Percentiles rank a stretch among this genome's conserved stretches.
These are phyloP conservation scores for Nicotiana rustica DNA, from an alignment of 305 asterid species.

Conservation along the genomic window DNA sequence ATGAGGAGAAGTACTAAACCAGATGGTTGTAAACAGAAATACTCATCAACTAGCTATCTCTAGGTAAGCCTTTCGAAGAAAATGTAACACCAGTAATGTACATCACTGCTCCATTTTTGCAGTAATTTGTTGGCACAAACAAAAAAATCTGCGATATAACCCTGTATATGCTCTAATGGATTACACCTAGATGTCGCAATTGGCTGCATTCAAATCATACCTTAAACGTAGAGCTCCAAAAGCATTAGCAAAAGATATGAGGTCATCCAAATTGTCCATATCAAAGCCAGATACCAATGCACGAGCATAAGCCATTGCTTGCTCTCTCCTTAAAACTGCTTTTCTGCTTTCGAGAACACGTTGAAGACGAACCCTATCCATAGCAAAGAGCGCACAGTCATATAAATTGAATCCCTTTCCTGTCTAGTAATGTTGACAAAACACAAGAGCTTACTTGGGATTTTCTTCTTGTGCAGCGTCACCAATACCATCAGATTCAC, in stretches of 20 bases:
- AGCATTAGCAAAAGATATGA: conserved; percentile 72
- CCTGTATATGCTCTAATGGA: too few species aligned
- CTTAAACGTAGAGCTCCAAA: conserved; percentile 85
- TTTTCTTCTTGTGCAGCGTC: conserved; percentile 58
- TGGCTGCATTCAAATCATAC: conserved; percentile 37
- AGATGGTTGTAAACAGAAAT: too few species aligned
- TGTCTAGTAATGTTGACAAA: conserved; percentile 28
- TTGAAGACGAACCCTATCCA: conserved; percentile 71
- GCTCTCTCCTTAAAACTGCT: conserved; percentile 84
- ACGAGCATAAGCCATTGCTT: conserved; percentile 94
- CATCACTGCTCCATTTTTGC: too few species aligned
- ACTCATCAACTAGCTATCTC: too few species aligned
- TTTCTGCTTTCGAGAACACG: conserved; percentile 77
- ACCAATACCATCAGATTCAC: conserved; percentile 46
- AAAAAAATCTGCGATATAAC: not conserved
- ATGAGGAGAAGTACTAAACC: too few species aligned
- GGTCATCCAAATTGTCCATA: conserved; percentile 65
- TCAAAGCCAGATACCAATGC: conserved; percentile 83
- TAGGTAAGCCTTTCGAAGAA: too few species aligned
- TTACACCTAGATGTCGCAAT: not conserved
- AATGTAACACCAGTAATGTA: too few species aligned
- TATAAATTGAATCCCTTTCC: conserved; percentile 15
- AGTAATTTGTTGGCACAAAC: not conserved
- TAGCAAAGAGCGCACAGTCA: conserved; percentile 27
- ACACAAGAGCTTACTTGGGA: conserved; percentile 57